phyloP scores from a whole-genome alignment of 768 basidiomycete species.

The Mycena amicta region DNA sequence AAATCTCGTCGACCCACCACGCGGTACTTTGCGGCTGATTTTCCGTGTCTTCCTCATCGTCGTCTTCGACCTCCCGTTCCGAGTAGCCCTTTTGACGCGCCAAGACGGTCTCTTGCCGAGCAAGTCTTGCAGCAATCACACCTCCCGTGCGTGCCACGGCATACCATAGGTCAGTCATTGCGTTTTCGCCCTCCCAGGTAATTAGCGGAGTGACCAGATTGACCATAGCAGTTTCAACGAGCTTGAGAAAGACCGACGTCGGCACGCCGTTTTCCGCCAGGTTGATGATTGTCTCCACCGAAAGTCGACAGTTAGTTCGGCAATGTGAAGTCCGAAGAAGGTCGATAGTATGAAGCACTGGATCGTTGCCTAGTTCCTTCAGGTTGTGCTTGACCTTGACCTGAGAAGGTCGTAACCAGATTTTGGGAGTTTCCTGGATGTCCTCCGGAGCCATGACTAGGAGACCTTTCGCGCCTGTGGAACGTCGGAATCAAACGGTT shows the following conservation, averaged over 20 bases:
- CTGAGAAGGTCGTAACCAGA: slow-evolving; percentile 38
- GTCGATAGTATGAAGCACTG: slow-evolving; percentile 51
- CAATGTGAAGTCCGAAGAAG: slow-evolving; percentile 54
- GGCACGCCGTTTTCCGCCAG: slow-evolving; percentile 67
- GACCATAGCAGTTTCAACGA: slow-evolving; percentile 39
- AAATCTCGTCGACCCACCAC: slow-evolving; percentile 71
- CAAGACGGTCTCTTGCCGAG: slow-evolving; percentile 37
- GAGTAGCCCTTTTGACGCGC: slow-evolving; percentile 49
- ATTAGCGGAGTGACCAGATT: slow-evolving; percentile 41
- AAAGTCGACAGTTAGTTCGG: slow-evolving; percentile 47
- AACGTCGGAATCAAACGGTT: neutral
- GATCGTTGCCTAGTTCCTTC: slow-evolving; percentile 26
- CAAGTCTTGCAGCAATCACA: slow-evolving; percentile 42
- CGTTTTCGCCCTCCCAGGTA: slow-evolving; percentile 46
- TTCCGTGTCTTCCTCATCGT: slow-evolving; percentile 38
- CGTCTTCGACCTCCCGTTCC: slow-evolving; percentile 42
- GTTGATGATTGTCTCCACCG: slow-evolving; percentile 63
- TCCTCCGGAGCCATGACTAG: slow-evolving; percentile 33
- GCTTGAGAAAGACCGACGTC: slow-evolving; percentile 36
- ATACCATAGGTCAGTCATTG: slow-evolving; percentile 45
- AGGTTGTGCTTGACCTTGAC: slow-evolving; percentile 38
- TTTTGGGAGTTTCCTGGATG: slow-evolving; percentile 26
- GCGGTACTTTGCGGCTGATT: slow-evolving; percentile 54
- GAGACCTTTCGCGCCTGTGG: slow-evolving; percentile 26
- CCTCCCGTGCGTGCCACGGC: slow-evolving; percentile 42